A percentile compares a stretch with the other conserved stretches of the same genome.
Conservation (phyloP, 495 filamentous ascomycete genomes). For the Tuber umbilicatum region DNA sequence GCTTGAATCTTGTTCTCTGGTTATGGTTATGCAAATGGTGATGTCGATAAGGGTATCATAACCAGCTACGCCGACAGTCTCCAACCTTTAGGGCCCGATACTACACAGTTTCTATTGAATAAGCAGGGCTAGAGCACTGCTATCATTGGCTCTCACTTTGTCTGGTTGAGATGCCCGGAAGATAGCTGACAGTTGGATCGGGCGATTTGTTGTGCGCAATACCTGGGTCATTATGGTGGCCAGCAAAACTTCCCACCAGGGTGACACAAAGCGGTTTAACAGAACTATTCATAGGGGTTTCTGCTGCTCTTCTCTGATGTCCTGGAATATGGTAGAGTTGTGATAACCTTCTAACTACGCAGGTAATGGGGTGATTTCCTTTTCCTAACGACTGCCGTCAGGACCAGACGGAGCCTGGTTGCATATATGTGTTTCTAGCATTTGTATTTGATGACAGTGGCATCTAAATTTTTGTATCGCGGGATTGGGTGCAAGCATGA, state of each 20-base stretch:
- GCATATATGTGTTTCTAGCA: background rate
- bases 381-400: background rate
- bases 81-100: background rate
- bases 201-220: background rate
- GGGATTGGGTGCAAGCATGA: background rate
- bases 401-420: no score
- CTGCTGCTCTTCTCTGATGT: background rate
- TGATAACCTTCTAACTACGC: background rate
- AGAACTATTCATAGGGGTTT: background rate
- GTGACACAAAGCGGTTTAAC: background rate
- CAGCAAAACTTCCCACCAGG: background rate
- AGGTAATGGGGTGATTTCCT: background rate
- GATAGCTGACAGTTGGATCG: background rate
- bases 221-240: background rate
- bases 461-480: background rate
- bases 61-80: background rate
- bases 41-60: background rate
- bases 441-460: background rate
- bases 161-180: background rate
- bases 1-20: background rate
- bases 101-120: background rate
- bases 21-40: background rate
- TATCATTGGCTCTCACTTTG: background rate
- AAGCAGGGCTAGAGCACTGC: background rate
- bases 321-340: background rate